phyloP scores from a whole-genome alignment of 805 yeast genomes.

The Ogataea nakhonphanomensis region DNA sequence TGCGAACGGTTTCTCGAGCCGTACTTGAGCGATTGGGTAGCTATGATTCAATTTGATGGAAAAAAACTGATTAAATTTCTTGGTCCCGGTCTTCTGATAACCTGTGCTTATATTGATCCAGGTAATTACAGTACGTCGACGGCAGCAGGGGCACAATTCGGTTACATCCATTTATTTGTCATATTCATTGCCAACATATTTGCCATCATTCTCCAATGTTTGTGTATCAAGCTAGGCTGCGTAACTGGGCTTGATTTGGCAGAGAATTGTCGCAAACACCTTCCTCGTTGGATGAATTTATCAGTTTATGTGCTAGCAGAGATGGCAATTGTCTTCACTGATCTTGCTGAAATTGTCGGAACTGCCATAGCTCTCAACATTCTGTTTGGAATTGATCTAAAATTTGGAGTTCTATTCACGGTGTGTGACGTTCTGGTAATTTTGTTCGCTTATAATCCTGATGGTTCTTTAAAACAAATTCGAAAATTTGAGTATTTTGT shows the following conservation, averaged over 20 bases:
- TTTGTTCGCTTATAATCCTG: slow-evolving; percentile 72
- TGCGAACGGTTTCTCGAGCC: not conserved
- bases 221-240: slow-evolving; percentile 82
- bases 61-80: slow-evolving; percentile 61
- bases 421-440: slow-evolving; percentile 78
- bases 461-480: slow-evolving; percentile 71
- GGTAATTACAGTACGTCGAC: slow-evolving; percentile 92
- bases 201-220: slow-evolving; percentile 78
- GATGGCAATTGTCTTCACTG: slow-evolving; percentile 87
- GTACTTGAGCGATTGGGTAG: no score
- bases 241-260: slow-evolving; percentile 89
- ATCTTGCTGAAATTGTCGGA: slow-evolving; percentile 91
- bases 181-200: slow-evolving; percentile 74
- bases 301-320: slow-evolving; percentile 71
- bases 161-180: slow-evolving; percentile 68
- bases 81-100: slow-evolving; percentile 86
- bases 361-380: slow-evolving; percentile 84
- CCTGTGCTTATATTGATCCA: slow-evolving; percentile 92
- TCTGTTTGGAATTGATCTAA: slow-evolving; percentile 67
- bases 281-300: slow-evolving; percentile 65
- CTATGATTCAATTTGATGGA: slow-evolving; percentile 10
- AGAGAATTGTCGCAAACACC: slow-evolving; percentile 70
- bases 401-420: slow-evolving; percentile 74
- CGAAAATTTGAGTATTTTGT: slow-evolving; percentile 78
- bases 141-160: slow-evolving; percentile 78